These are phyloP conservation scores for Vaccinium vitisidaea DNA, from an alignment of 148 eudicot species.

Conservation along the genomic window DNA sequence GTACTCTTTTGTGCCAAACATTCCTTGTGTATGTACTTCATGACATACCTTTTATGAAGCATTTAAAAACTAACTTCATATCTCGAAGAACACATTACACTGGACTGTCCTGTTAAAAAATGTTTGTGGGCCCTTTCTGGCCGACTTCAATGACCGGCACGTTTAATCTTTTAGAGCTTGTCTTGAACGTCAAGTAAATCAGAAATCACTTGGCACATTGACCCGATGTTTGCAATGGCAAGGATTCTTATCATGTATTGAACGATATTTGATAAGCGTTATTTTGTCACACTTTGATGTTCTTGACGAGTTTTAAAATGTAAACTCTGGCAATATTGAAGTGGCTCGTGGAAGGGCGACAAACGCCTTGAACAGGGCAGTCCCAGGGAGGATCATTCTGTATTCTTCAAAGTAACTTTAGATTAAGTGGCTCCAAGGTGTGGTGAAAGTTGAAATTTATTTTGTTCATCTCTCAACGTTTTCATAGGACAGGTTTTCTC, in stretches of 20 bases:
- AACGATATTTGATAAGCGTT: background rate
- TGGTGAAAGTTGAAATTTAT: background rate
- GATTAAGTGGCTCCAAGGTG: background rate
- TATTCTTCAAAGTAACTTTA: background rate
- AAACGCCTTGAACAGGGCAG: background rate
- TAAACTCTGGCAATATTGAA: background rate
- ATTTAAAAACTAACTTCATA: background rate
- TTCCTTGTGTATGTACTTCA: background rate
- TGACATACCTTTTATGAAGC: background rate
- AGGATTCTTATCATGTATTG: background rate
- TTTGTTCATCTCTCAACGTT: background rate
- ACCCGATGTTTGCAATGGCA: background rate
- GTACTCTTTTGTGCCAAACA: background rate
- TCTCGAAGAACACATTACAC: background rate
- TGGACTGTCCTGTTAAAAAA: background rate
- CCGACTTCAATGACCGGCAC: background rate
- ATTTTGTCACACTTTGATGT: background rate
- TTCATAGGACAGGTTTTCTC: background rate
- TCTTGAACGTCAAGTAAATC: background rate
- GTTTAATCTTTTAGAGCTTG: background rate
- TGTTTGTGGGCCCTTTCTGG: background rate
- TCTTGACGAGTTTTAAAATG: background rate
- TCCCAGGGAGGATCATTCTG: background rate
- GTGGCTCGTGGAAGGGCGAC: background rate
- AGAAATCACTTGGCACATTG: background rate